Percentiles rank a stretch among this genome's conserved stretches.
These are phyloP conservation scores for Roridomyces roridus DNA, from an alignment of 768 basidiomycete genomes.

Conservation along the genomic window DNA sequence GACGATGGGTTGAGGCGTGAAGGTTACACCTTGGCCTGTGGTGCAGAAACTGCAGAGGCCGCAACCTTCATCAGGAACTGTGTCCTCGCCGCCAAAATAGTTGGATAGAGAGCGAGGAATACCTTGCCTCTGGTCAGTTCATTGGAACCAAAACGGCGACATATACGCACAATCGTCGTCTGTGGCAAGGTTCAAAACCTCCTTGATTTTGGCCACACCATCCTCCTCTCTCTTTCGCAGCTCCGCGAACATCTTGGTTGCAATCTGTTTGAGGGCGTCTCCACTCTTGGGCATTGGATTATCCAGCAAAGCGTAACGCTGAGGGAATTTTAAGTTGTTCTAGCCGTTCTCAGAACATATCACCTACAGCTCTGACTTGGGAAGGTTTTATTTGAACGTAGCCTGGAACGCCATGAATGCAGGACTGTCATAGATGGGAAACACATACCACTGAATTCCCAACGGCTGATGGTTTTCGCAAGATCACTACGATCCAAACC, in stretches of 20 bases:
- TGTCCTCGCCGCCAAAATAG: slow-evolving; percentile 51
- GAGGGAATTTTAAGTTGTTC: background rate
- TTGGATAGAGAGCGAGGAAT: slow-evolving; percentile 45
- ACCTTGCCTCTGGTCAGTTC: slow-evolving; percentile 34
- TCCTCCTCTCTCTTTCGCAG: slow-evolving; percentile 50
- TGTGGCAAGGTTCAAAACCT: slow-evolving; percentile 46
- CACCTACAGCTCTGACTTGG: slow-evolving; percentile 43
- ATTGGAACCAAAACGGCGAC: slow-evolving; percentile 1
- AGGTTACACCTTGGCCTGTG: slow-evolving; percentile 39
- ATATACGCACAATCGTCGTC: slow-evolving; percentile 39
- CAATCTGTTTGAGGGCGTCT: slow-evolving; percentile 40
- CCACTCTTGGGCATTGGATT: slow-evolving; percentile 39
- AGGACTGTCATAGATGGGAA: background rate
- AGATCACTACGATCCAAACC: slow-evolving; percentile 38
- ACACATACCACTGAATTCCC: slow-evolving; percentile 43
- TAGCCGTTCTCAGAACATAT: background rate
- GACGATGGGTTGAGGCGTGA: slow-evolving; percentile 28
- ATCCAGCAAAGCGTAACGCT: slow-evolving; percentile 42
- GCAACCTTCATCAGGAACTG: slow-evolving; percentile 47
- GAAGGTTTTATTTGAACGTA: slow-evolving; percentile 38
- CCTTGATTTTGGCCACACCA: slow-evolving; percentile 41
- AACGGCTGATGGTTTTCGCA: slow-evolving; percentile 40
- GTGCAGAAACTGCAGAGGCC: slow-evolving; percentile 50
- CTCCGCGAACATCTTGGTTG: slow-evolving; percentile 38
- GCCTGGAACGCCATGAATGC: slow-evolving; percentile 24